These are phyloP conservation scores for Moelleriella libera DNA, from an alignment of 2,329 filamentous ascomycete species.

Conservation along the genomic window DNA sequence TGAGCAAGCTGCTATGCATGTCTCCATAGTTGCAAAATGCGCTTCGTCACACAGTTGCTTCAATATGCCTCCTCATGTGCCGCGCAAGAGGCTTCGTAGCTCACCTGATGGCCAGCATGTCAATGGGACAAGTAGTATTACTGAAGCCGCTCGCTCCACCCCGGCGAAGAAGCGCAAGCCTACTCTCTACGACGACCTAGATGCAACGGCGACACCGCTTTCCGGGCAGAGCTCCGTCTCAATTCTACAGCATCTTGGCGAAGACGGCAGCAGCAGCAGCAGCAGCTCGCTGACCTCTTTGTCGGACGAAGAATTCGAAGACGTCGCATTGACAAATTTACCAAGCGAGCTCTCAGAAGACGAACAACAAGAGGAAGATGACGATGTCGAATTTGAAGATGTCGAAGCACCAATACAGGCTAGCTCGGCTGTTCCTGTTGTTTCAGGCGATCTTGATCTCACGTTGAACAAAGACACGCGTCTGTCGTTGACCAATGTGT, in stretches of 20 bases:
- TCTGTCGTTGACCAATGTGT: constrained; percentile 45
- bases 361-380: constrained; percentile 10
- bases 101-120: constrained; percentile 19
- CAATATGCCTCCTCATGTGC: constrained; percentile 52
- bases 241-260: constrained; percentile 27
- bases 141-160: constrained; percentile 1
- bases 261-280: constrained; percentile 11
- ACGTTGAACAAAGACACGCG: constrained; percentile 48
- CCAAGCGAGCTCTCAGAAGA: constrained; percentile 18
- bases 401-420: constrained; percentile 48
- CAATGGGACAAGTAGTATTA: constrained; percentile 9
- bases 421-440: constrained; percentile 28
- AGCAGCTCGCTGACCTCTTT: constrained; percentile 35
- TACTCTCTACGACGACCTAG: constrained; percentile 48
- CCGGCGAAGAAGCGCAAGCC: constrained; percentile 27
- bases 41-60: not conserved
- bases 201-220: constrained; percentile 30
- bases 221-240: constrained; percentile 28
- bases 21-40: constrained; percentile 5
- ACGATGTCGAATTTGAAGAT: constrained; percentile 44
- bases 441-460: constrained; percentile 58
- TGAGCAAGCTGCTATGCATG: not conserved
- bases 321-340: constrained; percentile 25
- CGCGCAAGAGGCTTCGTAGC: constrained; percentile 49
- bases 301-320: constrained; percentile 42